phyloP scores from a whole-genome alignment of 2,329 filamentous ascomycete genomes.

The Phyllosticta citribraziliensis region DNA sequence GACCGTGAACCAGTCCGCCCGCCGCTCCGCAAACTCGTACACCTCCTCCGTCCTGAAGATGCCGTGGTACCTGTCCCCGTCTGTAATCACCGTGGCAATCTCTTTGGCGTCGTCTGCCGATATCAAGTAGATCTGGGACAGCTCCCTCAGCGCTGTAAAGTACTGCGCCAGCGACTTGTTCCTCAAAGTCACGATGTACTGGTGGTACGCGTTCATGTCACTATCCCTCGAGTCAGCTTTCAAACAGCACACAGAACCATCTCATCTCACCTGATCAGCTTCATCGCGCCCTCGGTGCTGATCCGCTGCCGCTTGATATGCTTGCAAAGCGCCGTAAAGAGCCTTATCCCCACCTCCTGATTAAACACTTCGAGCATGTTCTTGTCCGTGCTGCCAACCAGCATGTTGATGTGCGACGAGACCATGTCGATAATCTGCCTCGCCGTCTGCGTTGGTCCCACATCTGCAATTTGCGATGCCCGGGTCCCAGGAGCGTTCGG shows the following conservation, averaged over 20 bases:
- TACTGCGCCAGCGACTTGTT: constrained; percentile 82
- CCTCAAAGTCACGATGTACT: constrained; percentile 69
- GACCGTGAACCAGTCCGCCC: constrained; percentile 92
- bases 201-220: constrained; percentile 90
- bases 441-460: constrained; percentile 72
- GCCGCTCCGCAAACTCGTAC: constrained; percentile 88
- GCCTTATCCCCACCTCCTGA: constrained; percentile 85
- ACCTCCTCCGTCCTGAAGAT: constrained; percentile 95
- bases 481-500: constrained; percentile 26
- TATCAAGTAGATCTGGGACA: constrained; percentile 93
- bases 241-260: not conserved
- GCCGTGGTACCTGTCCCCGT: constrained; percentile 78
- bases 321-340: constrained; percentile 90
- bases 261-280: constrained; percentile 58
- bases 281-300: constrained; percentile 79
- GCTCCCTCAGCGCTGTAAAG: constrained; percentile 81
- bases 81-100: constrained; percentile 88
- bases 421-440: constrained; percentile 75
- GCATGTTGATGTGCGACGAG: constrained; percentile 80
- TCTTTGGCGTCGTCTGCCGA: constrained; percentile 81
- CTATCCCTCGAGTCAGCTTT: constrained; percentile 35
- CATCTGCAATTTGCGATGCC: constrained; percentile 37
- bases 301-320: constrained; percentile 94
- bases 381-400: constrained; percentile 92
- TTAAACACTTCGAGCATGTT: constrained; percentile 98